Conservation (phyloP, 2,329 filamentous ascomycete genomes). For the Neurospora sp. region DNA sequence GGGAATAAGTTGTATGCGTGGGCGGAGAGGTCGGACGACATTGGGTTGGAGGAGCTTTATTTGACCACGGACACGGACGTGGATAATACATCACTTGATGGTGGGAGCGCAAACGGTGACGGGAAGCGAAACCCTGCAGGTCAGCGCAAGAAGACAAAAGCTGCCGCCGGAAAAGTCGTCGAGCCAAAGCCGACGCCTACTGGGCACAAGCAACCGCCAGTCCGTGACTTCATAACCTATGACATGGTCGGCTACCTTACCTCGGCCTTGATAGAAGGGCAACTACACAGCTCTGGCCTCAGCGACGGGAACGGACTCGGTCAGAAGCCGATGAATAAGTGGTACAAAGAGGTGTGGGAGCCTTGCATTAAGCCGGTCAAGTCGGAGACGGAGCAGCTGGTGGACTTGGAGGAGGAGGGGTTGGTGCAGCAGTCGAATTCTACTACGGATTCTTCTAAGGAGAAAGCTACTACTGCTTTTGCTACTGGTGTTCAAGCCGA, state of each 20-base stretch:
- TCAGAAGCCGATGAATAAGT: constrained; percentile 21
- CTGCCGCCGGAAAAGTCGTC: background rate
- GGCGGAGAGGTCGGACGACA: constrained; percentile 24
- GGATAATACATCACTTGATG: background rate
- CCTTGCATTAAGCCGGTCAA: constrained; percentile 24
- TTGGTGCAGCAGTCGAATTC: background rate
- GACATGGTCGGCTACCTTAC: constrained; percentile 30
- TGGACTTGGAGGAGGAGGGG: background rate
- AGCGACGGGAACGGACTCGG: constrained; percentile 35
- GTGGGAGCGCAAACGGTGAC: background rate
- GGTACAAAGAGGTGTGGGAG: constrained; percentile 32
- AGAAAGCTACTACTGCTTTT: background rate
- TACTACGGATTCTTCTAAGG: background rate
- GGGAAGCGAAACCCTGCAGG: constrained; percentile 4
- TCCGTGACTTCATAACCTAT: constrained; percentile 29
- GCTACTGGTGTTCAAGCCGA: background rate
- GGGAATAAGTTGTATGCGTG: constrained; percentile 32
- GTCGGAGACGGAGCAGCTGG: background rate
- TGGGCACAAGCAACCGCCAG: background rate
- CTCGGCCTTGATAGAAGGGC: constrained; percentile 36
- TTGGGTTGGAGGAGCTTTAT: background rate
- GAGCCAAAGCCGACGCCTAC: background rate
- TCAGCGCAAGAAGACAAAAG: constrained; percentile 20
- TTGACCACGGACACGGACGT: constrained; percentile 4
- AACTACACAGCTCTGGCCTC: constrained; percentile 32